Conservation (phyloP, 306 rosid genomes). For the Cicer judaicum region DNA sequence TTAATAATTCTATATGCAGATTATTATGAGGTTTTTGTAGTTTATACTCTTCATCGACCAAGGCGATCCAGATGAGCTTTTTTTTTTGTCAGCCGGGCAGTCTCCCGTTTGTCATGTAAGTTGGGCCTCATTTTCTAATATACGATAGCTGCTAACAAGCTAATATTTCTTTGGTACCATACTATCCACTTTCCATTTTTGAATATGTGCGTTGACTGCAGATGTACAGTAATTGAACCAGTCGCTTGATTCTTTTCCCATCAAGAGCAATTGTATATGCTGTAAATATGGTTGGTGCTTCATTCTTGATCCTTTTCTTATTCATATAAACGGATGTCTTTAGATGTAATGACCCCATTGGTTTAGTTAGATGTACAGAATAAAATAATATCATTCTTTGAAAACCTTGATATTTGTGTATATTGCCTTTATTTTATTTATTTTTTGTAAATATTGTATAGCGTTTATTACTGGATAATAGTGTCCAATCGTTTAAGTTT, state of each 20-base stretch:
- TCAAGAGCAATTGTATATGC: constrained; percentile 48
- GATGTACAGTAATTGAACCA: constrained; percentile 52
- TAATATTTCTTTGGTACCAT: constrained; percentile 33
- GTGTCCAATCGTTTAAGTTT: constrained; percentile 20
- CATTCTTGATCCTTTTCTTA: constrained; percentile 36
- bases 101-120: constrained; percentile 46
- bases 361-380: constrained; percentile 50
- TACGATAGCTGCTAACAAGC: constrained; percentile 16
- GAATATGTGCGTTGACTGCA: constrained; percentile 46
- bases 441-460: constrained; percentile 48
- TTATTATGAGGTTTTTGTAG: constrained; percentile 30
- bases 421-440: constrained; percentile 37
- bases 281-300: constrained; percentile 52
- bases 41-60: constrained; percentile 35
- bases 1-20: constrained; percentile 35
- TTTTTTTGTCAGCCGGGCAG: constrained; percentile 32
- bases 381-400: constrained; percentile 55
- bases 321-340: constrained; percentile 34
- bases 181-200: constrained; percentile 22
- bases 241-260: constrained; percentile 48
- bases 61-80: constrained; percentile 44
- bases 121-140: constrained; percentile 35
- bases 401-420: constrained; percentile 42
- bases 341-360: constrained; percentile 44
- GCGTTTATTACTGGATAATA: constrained; percentile 14